Percentiles rank a stretch among this genome's conserved stretches.
Evolutionary conservation across 2,329 filamentous ascomycete genomes (phyloP).

Genomic region (Dactylella cylindrospora): DNA sequence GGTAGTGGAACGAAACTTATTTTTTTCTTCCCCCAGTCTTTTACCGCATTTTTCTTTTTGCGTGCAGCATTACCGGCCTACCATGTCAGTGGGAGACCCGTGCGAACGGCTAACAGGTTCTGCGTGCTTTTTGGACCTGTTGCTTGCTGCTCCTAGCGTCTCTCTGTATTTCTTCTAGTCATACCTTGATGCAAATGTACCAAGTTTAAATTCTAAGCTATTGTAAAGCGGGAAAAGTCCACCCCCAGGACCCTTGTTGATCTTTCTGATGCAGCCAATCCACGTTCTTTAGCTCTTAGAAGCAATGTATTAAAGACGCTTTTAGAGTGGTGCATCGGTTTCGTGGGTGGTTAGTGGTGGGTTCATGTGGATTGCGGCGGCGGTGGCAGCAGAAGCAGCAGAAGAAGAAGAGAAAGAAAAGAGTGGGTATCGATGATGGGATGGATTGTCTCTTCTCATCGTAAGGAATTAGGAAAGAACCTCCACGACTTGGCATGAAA

Average conservation of each 20-base stretch:
- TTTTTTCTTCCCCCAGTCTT: constrained; percentile 29
- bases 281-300: constrained; percentile 38
- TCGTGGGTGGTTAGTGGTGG: no score
- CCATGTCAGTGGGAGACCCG: constrained; percentile 44
- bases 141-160: no score
- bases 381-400: neutral
- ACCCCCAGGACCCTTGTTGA: constrained; percentile 44
- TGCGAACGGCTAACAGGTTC: constrained; percentile 36
- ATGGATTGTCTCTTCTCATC: constrained; percentile 24
- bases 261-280: constrained; percentile 42
- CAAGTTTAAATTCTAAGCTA: constrained; percentile 44
- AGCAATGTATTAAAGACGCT: constrained; percentile 12
- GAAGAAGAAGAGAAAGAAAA: neutral
- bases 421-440: constrained; percentile 21
- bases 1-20: constrained; percentile 15
- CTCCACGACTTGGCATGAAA: no score
- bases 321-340: no score
- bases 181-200: no score
- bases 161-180: no score
- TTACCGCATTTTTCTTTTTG: constrained; percentile 16
- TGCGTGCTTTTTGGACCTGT: constrained; percentile 43
- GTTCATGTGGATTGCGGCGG: constrained; percentile 33
- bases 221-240: constrained; percentile 43
- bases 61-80: constrained; percentile 25
- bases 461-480: constrained; percentile 9